Conservation (phyloP, 441 rosid species). For the Croton laevigatus region DNA sequence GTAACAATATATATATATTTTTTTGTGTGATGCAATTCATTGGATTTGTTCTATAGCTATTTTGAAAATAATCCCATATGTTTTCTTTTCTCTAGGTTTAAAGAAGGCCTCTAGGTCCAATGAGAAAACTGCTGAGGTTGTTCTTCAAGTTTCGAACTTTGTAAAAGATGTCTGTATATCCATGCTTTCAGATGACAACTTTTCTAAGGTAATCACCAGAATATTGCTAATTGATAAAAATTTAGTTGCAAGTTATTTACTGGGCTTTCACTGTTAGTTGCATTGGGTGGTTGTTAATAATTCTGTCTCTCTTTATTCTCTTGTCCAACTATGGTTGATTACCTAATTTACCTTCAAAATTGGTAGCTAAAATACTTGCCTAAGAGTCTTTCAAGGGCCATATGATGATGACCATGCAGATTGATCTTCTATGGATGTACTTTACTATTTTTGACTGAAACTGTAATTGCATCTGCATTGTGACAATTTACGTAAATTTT, state of each 20-base stretch:
- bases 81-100: slow-evolving; percentile 35
- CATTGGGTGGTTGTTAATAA: not conserved
- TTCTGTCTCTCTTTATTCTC: not conserved
- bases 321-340: not conserved
- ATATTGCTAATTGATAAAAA: not conserved
- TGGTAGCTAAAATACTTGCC: not conserved
- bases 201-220: slow-evolving; percentile 30
- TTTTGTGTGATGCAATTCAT: not conserved
- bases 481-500: not conserved
- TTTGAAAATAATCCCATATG: not conserved
- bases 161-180: slow-evolving; percentile 33
- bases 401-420: not conserved
- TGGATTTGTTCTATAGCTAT: not conserved
- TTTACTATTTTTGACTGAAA: not conserved
- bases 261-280: not conserved
- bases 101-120: slow-evolving; percentile 23
- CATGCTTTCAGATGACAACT: slow-evolving; percentile 49
- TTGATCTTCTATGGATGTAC: too few relatives aligned
- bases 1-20: not conserved
- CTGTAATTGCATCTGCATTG: not conserved
- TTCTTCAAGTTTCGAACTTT: slow-evolving; percentile 43
- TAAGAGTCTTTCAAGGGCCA: not conserved
- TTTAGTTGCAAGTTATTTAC: not conserved
- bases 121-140: slow-evolving; percentile 31
- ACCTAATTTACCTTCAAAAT: slow-evolving; percentile 1